Percentiles rank a stretch among this genome's conserved stretches.
Conservation (phyloP, 176 grass and related monocot genomes). For the Oryza nivara region DNA sequence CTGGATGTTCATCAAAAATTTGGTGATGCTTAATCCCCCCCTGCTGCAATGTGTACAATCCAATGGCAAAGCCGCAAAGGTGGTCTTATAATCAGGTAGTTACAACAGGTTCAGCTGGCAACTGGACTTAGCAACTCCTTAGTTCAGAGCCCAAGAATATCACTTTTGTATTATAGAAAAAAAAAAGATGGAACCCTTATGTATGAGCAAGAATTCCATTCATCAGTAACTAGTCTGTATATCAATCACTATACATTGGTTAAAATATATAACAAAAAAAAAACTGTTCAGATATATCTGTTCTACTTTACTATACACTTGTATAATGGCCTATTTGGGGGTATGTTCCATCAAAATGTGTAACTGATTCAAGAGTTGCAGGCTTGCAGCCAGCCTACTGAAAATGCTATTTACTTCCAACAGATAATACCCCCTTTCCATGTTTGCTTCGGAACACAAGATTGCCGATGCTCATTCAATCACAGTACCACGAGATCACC, state of each 20-base stretch:
- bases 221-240: neutral
- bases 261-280: neutral
- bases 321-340: conserved; percentile 16
- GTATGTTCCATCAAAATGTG: neutral
- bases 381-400: neutral
- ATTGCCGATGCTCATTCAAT: conserved; percentile 25
- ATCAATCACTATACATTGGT: neutral
- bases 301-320: conserved; percentile 28
- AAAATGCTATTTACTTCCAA: conserved; percentile 9
- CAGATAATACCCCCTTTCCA: neutral
- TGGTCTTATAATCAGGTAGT: no score
- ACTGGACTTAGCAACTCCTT: neutral
- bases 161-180: neutral
- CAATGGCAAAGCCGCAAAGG: no score
- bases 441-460: neutral
- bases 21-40: neutral
- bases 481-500: conserved; percentile 9
- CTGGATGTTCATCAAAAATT: neutral
- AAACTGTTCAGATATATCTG: conserved; percentile 15
- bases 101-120: no score
- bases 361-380: conserved; percentile 14
- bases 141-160: neutral
- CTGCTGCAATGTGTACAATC: neutral
- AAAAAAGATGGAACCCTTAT: neutral
- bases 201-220: neutral